A percentile compares a stretch with the other conserved stretches of the same genome.
phyloP scores from a whole-genome alignment of 257 asterid genomes.

The Asclepias syriaca region DNA sequence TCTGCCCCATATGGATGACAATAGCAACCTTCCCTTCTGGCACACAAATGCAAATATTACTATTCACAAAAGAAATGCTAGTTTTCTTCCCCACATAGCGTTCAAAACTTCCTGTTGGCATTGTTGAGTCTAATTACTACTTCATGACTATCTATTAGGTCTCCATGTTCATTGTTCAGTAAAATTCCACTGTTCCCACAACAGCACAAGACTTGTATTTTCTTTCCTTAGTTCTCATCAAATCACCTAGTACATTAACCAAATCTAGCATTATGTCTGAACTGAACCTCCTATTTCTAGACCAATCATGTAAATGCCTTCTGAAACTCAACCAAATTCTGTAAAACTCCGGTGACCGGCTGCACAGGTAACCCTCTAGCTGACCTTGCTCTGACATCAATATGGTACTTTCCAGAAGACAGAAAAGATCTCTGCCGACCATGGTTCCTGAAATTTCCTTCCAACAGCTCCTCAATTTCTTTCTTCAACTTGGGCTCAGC shows the following conservation, averaged over 20 bases:
- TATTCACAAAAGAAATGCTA: slow-evolving; percentile 73
- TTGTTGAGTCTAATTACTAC: slow-evolving; percentile 80
- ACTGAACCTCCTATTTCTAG: slow-evolving; percentile 46
- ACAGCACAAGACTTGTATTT: slow-evolving; percentile 75
- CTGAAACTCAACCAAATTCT: slow-evolving; percentile 62
- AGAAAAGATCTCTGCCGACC: slow-evolving; percentile 72
- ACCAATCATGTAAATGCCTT: slow-evolving; percentile 63
- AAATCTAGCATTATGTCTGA: slow-evolving; percentile 50
- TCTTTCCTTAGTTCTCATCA: slow-evolving; percentile 24
- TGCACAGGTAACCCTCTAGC: slow-evolving; percentile 46
- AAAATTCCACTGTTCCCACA: slow-evolving; percentile 96
- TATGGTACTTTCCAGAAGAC: slow-evolving; percentile 56
- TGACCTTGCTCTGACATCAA: slow-evolving; percentile 45
- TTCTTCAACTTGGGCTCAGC: slow-evolving; percentile 60
- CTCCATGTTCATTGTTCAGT: slow-evolving; percentile 48
- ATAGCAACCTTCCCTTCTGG: slow-evolving; percentile 66
- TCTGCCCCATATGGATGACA: slow-evolving; percentile 85
- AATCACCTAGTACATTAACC: slow-evolving; percentile 25
- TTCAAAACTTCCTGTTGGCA: slow-evolving; percentile 57
- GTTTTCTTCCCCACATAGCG: slow-evolving; percentile 67
- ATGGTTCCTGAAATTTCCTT: slow-evolving; percentile 58
- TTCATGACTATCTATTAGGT: slow-evolving; percentile 65
- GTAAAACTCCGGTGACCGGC: slow-evolving; percentile 67
- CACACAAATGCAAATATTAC: slow-evolving; percentile 83
- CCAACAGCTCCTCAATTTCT: slow-evolving; percentile 65